Percentiles rank a stretch among this genome's conserved stretches.
These are phyloP conservation scores for Phytophthora pisi DNA, from an alignment of 352 stramenopile species.

Conservation along the genomic window DNA sequence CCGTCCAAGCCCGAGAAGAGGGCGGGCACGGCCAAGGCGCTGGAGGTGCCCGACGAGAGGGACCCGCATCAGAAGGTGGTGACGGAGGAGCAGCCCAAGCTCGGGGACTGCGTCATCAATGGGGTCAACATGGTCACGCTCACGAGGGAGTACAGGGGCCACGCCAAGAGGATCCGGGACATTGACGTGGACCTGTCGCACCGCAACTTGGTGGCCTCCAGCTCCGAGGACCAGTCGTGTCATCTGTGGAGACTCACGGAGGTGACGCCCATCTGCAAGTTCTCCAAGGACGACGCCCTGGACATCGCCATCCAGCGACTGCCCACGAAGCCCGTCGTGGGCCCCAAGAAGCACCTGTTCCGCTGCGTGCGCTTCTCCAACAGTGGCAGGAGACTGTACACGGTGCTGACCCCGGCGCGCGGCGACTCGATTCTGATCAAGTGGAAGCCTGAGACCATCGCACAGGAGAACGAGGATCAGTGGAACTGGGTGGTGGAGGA, in stretches of 20 bases:
- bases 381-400: constrained; percentile 70
- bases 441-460: constrained; percentile 73
- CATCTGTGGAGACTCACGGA: constrained; percentile 85
- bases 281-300: constrained; percentile 82
- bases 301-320: constrained; percentile 65
- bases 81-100: constrained; percentile 43
- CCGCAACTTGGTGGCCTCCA: constrained; percentile 79
- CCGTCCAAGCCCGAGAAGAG: constrained; percentile 52
- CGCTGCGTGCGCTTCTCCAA: constrained; percentile 80
- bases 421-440: constrained; percentile 84
- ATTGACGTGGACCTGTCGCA: constrained; percentile 83
- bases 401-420: constrained; percentile 72
- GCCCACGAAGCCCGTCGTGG: constrained; percentile 42
- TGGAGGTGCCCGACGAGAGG: constrained; percentile 34
- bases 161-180: constrained; percentile 83
- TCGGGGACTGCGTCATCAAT: constrained; percentile 66
- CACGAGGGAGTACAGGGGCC: constrained; percentile 74
- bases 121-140: constrained; percentile 59
- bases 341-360: constrained; percentile 77
- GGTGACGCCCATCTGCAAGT: constrained; percentile 58
- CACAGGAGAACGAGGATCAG: constrained; percentile 69
- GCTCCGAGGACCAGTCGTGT: constrained; percentile 79
- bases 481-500: constrained; percentile 73
- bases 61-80: constrained; percentile 29
- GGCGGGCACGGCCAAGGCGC: constrained; percentile 44